Conservation (phyloP, 164 flowering plant genomes). For the Cinnamomum chago region DNA sequence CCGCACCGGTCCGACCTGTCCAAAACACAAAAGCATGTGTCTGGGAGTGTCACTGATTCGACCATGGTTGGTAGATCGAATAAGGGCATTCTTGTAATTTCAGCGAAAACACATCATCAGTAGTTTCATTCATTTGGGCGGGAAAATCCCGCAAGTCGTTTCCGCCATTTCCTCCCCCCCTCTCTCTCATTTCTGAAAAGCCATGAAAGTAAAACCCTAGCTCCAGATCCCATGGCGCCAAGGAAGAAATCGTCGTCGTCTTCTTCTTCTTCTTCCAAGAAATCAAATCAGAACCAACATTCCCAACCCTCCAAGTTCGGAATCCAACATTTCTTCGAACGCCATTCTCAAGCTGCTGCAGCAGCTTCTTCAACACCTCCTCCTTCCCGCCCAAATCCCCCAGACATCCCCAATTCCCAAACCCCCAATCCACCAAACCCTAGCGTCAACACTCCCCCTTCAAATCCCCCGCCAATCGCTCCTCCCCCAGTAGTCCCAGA, state of each 20-base stretch:
- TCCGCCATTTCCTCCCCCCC: background rate
- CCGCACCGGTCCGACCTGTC: too few species aligned
- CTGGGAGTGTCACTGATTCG: too few species aligned
- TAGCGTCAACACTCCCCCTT: conserved; percentile 29
- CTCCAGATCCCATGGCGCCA: conserved; percentile 52
- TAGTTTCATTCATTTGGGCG: background rate
- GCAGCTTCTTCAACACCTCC: conserved; percentile 19
- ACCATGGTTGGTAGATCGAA: too few species aligned
- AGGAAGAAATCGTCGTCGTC: conserved; percentile 41
- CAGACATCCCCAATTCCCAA: conserved; percentile 9
- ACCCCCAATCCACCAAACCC: conserved; percentile 8
- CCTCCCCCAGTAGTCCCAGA: background rate
- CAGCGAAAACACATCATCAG: too few species aligned
- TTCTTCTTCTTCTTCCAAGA: conserved; percentile 35
- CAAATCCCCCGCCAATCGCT: conserved; percentile 4
- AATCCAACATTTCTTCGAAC: conserved; percentile 90
- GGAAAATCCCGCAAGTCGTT: background rate
- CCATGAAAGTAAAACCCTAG: conserved; percentile 4
- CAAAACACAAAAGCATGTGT: too few species aligned
- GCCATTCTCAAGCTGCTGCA: conserved; percentile 54
- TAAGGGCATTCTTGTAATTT: too few species aligned
- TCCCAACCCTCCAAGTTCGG: conserved; percentile 81
- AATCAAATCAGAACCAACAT: conserved; percentile 38
- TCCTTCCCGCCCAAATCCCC: conserved; percentile 7
- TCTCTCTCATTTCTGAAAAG: background rate